Conservation (phyloP, 805 yeast genomes). For the Barnettozyma siamensis region DNA sequence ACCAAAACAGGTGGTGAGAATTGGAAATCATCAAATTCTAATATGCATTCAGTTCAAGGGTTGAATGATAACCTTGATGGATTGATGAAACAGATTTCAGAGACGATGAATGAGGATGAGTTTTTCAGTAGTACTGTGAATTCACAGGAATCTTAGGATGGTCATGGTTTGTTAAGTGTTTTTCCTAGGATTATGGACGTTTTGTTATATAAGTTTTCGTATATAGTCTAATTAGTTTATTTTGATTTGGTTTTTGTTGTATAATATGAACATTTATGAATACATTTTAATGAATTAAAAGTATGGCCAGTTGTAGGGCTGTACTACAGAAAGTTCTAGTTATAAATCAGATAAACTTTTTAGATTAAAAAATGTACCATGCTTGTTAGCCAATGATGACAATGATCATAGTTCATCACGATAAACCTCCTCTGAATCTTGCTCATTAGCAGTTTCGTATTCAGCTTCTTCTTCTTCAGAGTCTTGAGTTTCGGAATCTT, state of each 20-base stretch:
- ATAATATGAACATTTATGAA: too few relatives aligned
- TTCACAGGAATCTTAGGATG: too few relatives aligned
- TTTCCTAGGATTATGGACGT: too few relatives aligned
- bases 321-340: too few relatives aligned
- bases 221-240: conserved; percentile 1
- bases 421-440: conserved; percentile 1
- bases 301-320: too few relatives aligned
- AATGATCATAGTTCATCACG: conserved; percentile 15
- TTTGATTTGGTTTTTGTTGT: too few relatives aligned
- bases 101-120: conserved; percentile 12
- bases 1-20: conserved; percentile 7
- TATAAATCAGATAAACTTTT: too few relatives aligned
- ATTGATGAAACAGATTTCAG: conserved; percentile 21
- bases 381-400: too few relatives aligned
- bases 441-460: conserved; percentile 1
- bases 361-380: too few relatives aligned
- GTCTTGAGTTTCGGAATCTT: neutral
- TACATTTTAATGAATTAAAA: too few relatives aligned
- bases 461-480: neutral
- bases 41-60: neutral
- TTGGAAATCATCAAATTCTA: neutral
- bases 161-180: too few relatives aligned
- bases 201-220: too few relatives aligned
- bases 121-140: conserved; percentile 8
- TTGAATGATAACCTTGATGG: conserved; percentile 15